Evolutionary conservation across 2,329 filamentous ascomycete genomes (phyloP), one percentile per base, ranked within the genome.

Genomic region (Colletotrichum sansevieriae): DNA sequence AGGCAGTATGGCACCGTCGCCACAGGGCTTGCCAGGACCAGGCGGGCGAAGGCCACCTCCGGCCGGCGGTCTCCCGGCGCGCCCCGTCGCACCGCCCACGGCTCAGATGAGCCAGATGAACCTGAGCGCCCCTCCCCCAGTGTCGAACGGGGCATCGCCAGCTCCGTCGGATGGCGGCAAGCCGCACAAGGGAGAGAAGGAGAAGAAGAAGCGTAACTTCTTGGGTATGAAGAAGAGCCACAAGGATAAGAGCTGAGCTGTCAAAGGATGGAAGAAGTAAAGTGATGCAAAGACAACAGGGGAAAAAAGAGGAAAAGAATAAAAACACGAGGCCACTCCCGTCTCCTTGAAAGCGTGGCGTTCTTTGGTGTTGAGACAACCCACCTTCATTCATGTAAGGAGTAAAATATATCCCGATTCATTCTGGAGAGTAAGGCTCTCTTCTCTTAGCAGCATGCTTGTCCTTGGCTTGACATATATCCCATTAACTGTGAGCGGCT

Each of bases 151-250:
- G 25, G 52, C 70, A n/a, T 71, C 74, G 64, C 72, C 71, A 65
- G 68, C 71, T 63, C 62, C 60, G 52, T 67, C 74, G 25, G 76
- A 77, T 4, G 74, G 79, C 72, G 76, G 80, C 4, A 86, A 84
- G 72, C 76, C 79, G 6, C 81, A 83, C 57, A 89, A 90, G 78
- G 73, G 78, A 18, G 85, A 88, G 75, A 90, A 90, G 81, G 85
- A 88, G 74, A 90, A 90, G 80, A 90, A 90, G 83, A 87, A 83
- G 75, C 81, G 87, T 61, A 85, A 87, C 68, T 86, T 88, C 71
- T 79, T 89, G 65, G 84, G 86, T 33, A 83, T 88, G 73, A 90
- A 89, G 79, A 91, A 91, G 77, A 82, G 56, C 29, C 63, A 60
- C 64, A 75, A 73, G 55, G 70, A 70, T 47, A 66, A 70, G 56